Evolutionary conservation across 176 grass and related monocot genomes (phyloP), one percentile per base, ranked within the genome.

Genomic region (Cocos nucifera): DNA sequence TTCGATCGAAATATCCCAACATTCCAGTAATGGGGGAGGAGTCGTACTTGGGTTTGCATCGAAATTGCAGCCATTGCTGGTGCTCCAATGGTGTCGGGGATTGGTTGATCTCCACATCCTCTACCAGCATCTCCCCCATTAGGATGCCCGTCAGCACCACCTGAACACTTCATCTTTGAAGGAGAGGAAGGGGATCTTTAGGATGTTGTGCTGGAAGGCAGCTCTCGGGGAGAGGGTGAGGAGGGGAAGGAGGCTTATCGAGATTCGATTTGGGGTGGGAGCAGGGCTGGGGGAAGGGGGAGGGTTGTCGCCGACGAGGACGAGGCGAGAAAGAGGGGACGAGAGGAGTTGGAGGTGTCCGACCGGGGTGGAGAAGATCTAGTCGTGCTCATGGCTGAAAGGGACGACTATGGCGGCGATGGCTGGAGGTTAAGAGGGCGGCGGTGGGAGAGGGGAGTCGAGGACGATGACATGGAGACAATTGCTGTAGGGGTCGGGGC

Each of bases 271-370:
- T 7, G 49, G 25, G 9, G 53, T 69, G 73, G 28, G 61, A 56
- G 49, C 77, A 64, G 23, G 70, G 39, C 62, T 52, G 69, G 23
- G 86, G 75, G 22, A 71, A 72, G 25, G 77, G 54, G 16, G 49
- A 71, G 65, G 76, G 53, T 17, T 56, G 3, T 78, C 73, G 3
- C 92, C 83, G 1, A 88, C 27, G 61, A 96, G 81, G 49, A 96
- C 28, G 63, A 96, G 66, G 2, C 87, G 87, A 8, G 81, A 78
- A 54, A 88, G 50, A 5, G 62, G 73, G 21, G 21, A 21, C 9
- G 76, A 52, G 50, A 87, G 83, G 72, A 90, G 83, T 32, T 90
- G 77, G 50, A 96, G 64, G 50, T 96, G 92, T 3, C 87, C 92
- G 53, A 78, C 75, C 27, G 59, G 71, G 27, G 87, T 96, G 69